Percentiles rank a stretch among this genome's conserved stretches.
Evolutionary conservation across 1,284 basidiomycete species (phyloP).

Genomic region (Inonotus obliquus): DNA sequence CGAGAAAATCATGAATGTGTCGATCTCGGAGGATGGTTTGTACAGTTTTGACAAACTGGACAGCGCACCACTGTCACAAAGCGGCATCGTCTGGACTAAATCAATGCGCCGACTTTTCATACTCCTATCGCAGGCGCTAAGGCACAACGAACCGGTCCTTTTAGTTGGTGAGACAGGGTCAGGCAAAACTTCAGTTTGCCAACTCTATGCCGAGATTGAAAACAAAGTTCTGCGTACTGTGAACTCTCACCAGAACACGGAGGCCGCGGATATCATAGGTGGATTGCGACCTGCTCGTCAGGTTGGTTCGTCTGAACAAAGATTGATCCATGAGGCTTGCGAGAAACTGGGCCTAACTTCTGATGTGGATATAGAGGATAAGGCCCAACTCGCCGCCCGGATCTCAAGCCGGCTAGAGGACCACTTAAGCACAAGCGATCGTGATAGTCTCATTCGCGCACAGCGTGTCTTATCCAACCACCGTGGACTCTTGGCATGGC

Average conservation of each 20-base stretch:
- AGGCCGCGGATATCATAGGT: conserved; percentile 95
- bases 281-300: conserved; percentile 92
- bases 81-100: conserved; percentile 80
- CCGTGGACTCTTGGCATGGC: conserved; percentile 92
- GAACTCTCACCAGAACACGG: conserved; percentile 99
- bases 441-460: conserved; percentile 24
- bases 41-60: conserved; percentile 52
- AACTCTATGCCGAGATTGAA: conserved; percentile 75
- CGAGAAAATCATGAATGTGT: conserved; percentile 87
- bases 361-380: conserved; percentile 29
- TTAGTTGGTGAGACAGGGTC: conserved; percentile 98
- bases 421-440: conserved; percentile 27
- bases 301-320: conserved; percentile 47
- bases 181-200: conserved; percentile 97
- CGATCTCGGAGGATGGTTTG: conserved; percentile 66
- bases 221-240: conserved; percentile 67
- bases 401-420: conserved; percentile 33
- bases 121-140: conserved; percentile 78
- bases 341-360: conserved; percentile 38
- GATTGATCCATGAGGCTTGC: conserved; percentile 40
- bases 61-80: conserved; percentile 24
- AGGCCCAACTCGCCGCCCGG: conserved; percentile 35
- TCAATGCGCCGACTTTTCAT: conserved; percentile 91
- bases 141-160: conserved; percentile 91
- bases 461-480: conserved; percentile 27